Evolutionary conservation across 2,329 filamentous ascomycete genomes (phyloP).

Genomic region (Paraphaeosphaeria sporulosa): DNA sequence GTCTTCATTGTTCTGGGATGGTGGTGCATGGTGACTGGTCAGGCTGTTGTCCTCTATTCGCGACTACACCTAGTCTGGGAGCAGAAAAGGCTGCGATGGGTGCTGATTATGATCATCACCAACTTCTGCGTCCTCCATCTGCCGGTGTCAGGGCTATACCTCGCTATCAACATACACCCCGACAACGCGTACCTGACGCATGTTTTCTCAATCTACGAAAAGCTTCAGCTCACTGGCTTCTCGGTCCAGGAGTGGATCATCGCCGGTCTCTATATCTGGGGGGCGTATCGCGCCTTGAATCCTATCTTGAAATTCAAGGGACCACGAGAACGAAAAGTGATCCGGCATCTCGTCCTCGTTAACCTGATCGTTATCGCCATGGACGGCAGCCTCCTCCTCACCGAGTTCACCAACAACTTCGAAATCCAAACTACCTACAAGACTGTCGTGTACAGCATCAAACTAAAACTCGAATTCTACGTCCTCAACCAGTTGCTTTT

Average conservation of each 20-base stretch:
- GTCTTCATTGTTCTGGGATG: constrained; percentile 62
- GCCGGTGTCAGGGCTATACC: constrained; percentile 61
- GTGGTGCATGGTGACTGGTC: constrained; percentile 67
- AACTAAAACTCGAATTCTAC: constrained; percentile 60
- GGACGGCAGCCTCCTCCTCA: constrained; percentile 45
- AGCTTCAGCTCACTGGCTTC: constrained; percentile 52
- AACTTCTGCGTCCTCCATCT: constrained; percentile 62
- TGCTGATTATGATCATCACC: constrained; percentile 64
- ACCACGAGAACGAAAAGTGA: constrained; percentile 2
- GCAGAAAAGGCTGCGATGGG: constrained; percentile 55
- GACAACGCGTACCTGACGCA: constrained; percentile 30
- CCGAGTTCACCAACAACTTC: constrained; percentile 47
- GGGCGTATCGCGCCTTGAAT: constrained; percentile 51
- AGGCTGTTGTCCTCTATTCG: constrained; percentile 67
- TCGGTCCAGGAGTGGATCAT: constrained; percentile 48
- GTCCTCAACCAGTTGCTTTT: constrained; percentile 51
- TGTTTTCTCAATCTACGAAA: constrained; percentile 49
- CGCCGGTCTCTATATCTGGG: constrained; percentile 59
- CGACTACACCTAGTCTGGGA: constrained; percentile 65
- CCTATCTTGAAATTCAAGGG: constrained; percentile 31
- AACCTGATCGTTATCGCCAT: constrained; percentile 48
- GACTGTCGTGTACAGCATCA: constrained; percentile 49
- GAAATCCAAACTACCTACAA: constrained; percentile 48
- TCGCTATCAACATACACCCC: constrained; percentile 54
- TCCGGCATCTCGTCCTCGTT: constrained; percentile 36